Evolutionary conservation across 2,329 filamentous ascomycete species (phyloP), one percentile per base, ranked within the genome.

Genomic region (Aspergillus terreus): DNA sequence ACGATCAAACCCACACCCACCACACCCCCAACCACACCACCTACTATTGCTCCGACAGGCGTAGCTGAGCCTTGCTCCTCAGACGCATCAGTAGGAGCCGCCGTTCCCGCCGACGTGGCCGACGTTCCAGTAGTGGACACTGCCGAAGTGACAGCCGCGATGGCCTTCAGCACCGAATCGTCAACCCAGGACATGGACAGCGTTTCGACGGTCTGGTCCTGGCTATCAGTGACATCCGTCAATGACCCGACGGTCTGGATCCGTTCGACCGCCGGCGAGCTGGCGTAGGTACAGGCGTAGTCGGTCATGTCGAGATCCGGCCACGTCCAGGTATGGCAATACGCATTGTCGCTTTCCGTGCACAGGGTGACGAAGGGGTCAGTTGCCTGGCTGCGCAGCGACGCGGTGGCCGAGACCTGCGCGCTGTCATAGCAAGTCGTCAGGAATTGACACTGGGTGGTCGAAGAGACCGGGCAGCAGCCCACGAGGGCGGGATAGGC

Each of bases 261-360:
- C 19, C 36, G 46, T 21, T 53, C 51, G 6, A 35, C 2, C 6
- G 25, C 10, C 14, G 15, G 6, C 2, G 25, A 23, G 19, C 30
- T 38, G 2, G 25, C 25, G 21, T 46, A n/a, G 23, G 51, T 53
- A 19, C 51, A 53, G 3, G 7, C 44, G 21, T 47, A 49, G 27
- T 50, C 51, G n/a, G 6, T 25, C 5, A 49, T 36, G n/a, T 23
- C 40, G n/a, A 53, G 51, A 32, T 43, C 47, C 3, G 51, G 47
- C 51, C 47, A 53, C 3, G 51, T 50, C n/a, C 47, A 40, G 1
- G 51, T 47, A 43, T 44, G 43, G 21, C 51, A 53, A n/a, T 47
- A 47, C 2, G 11, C n/a, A 36, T 21, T 25, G 6, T 44, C 47
- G 2, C 15, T 9, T 12, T 32, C 6, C 2, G 51, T 53, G 36